Evolutionary conservation across 2,329 filamentous ascomycete genomes (phyloP).

Genomic region (Aspergillus tanneri): DNA sequence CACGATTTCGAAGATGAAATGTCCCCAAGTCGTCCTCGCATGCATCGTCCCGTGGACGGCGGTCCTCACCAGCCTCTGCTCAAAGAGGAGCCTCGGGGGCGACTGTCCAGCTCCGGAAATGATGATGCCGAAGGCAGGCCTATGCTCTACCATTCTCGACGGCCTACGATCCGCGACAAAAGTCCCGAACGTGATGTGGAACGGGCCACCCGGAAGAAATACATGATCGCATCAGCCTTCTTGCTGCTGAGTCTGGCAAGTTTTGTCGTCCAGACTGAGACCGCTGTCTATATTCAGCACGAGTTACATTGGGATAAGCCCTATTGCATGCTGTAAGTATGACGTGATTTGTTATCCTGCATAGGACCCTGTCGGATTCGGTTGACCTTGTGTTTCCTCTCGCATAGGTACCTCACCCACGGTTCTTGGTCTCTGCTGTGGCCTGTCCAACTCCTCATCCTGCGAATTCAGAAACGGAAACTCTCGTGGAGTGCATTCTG

Average conservation of each 20-base stretch:
- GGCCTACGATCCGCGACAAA: conserved; percentile 72
- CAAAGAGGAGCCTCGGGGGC: conserved; percentile 45
- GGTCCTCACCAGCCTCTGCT: conserved; percentile 57
- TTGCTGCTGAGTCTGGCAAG: conserved; percentile 77
- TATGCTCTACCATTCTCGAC: conserved; percentile 49
- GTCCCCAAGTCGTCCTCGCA: conserved; percentile 46
- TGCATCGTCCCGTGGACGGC: conserved; percentile 50
- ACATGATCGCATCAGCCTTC: conserved; percentile 83
- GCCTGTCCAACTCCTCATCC: conserved; percentile 76
- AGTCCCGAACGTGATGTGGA: conserved; percentile 67
- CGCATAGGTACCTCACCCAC: conserved; percentile 75
- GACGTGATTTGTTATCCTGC: neutral
- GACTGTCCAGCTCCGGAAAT: conserved; percentile 32
- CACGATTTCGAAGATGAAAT: conserved; percentile 47
- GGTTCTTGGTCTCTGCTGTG: conserved; percentile 89
- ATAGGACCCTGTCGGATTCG: neutral
- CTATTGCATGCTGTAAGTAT: conserved; percentile 90
- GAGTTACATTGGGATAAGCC: conserved; percentile 93
- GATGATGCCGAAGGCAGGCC: conserved; percentile 37
- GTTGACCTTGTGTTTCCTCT: conserved; percentile 2
- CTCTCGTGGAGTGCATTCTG: conserved; percentile 83
- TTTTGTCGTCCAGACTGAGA: conserved; percentile 93
- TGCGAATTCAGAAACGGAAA: conserved; percentile 75
- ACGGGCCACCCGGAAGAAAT: conserved; percentile 72
- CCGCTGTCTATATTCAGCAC: conserved; percentile 91